Conservation (phyloP, 345 rosid genomes). For the Citrus trifoliata region DNA sequence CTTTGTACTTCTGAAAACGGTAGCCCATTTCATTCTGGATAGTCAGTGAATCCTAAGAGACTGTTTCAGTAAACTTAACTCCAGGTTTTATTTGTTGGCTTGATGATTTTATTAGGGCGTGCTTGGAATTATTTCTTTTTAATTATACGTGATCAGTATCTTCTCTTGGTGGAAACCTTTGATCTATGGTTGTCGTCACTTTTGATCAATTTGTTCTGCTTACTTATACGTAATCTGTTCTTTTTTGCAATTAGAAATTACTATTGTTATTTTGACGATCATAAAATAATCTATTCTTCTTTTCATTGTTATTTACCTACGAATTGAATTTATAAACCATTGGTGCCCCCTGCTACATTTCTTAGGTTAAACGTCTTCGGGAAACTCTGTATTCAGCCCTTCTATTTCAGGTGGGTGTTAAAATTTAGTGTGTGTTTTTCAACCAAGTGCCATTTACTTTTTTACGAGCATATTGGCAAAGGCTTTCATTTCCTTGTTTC, state of each 20-base stretch:
- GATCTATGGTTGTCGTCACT: neutral
- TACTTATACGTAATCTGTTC: neutral
- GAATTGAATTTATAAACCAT: neutral
- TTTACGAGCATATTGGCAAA: neutral
- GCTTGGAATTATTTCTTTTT: neutral
- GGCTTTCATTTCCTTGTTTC: neutral
- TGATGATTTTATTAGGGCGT: neutral
- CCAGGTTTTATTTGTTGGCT: neutral
- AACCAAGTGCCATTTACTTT: neutral
- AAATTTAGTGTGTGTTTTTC: neutral
- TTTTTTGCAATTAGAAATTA: neutral
- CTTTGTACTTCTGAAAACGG: neutral
- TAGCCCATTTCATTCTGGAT: neutral
- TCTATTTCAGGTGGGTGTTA: constrained; percentile 40
- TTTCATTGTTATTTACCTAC: neutral
- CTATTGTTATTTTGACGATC: neutral
- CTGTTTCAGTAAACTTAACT: neutral
- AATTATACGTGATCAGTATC: neutral
- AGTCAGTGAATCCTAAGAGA: neutral
- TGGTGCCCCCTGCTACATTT: neutral
- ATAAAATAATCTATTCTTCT: neutral
- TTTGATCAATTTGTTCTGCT: neutral
- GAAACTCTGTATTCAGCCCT: constrained; percentile 40
- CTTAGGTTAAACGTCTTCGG: constrained; percentile 52
- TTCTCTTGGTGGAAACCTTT: neutral